Evolutionary conservation across 441 rosid species (phyloP).

Genomic region (Rhodomyrtus psidioides): DNA sequence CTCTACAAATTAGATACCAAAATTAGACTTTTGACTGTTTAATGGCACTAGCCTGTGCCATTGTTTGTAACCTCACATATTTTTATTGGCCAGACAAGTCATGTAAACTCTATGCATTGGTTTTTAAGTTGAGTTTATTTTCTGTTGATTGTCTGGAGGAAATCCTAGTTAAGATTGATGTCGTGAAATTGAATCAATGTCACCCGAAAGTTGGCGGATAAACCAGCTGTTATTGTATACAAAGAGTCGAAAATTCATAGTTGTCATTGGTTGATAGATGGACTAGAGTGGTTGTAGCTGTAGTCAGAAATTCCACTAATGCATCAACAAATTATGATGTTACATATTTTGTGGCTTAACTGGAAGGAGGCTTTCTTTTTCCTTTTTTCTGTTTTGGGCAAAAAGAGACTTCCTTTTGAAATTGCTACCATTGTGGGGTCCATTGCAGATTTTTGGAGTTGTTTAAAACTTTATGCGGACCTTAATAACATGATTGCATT

Average conservation of each 20-base stretch:
- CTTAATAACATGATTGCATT: background rate
- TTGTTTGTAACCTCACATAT: background rate
- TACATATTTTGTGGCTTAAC: background rate
- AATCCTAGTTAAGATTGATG: background rate
- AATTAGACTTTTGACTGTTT: background rate
- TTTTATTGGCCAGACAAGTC: background rate
- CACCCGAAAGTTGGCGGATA: background rate
- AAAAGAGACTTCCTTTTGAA: background rate
- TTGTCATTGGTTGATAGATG: background rate
- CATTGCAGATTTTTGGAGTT: background rate
- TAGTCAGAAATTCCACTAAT: background rate
- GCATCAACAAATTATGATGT: background rate
- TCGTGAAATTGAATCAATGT: background rate
- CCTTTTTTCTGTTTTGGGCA: background rate
- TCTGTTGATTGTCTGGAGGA: background rate
- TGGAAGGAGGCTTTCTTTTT: background rate
- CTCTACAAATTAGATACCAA: background rate
- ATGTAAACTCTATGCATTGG: background rate
- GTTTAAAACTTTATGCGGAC: background rate
- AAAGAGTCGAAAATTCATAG: background rate
- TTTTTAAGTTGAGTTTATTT: background rate
- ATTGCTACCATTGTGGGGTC: background rate
- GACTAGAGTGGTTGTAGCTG: background rate
- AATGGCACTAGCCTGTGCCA: background rate
- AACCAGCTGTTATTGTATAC: background rate